These are phyloP conservation scores for Trichoderma koningii DNA, from an alignment of 2,329 filamentous ascomycete genomes.

Conservation along the genomic window DNA sequence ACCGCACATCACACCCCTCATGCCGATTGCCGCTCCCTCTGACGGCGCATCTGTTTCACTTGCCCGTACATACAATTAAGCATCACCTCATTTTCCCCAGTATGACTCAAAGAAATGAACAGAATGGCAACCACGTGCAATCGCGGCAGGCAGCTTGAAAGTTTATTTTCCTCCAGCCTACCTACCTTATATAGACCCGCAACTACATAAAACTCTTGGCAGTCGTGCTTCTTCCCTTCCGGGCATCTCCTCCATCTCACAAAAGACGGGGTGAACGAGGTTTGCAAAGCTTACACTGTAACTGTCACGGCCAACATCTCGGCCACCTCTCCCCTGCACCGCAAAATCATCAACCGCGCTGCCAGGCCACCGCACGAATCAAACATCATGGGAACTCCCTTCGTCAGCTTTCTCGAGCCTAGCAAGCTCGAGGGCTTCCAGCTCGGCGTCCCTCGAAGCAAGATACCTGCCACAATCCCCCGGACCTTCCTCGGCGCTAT, in stretches of 20 bases:
- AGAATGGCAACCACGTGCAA: conserved; percentile 6
- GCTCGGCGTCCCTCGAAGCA: conserved; percentile 41
- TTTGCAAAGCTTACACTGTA: background rate
- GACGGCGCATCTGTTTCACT: too few relatives aligned
- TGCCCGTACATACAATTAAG: background rate
- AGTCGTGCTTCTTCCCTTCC: background rate
- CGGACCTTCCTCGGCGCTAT: conserved; percentile 64
- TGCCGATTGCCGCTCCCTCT: background rate
- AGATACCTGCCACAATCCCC: conserved; percentile 53
- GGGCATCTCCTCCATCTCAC: background rate
- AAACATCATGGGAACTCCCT: conserved; percentile 51
- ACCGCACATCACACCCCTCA: too few relatives aligned
- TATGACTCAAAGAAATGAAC: conserved; percentile 12
- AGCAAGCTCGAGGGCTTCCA: conserved; percentile 53
- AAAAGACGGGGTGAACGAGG: background rate
- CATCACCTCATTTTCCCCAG: background rate
- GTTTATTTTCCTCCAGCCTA: background rate
- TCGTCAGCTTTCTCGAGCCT: conserved; percentile 52
- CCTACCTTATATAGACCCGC: conserved; percentile 13
- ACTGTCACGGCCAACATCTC: background rate
- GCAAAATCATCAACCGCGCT: background rate
- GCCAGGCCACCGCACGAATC: background rate
- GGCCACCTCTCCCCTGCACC: background rate
- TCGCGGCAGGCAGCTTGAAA: background rate
- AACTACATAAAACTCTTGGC: conserved; percentile 10